These are phyloP conservation scores for Melastoma candidum DNA, from an alignment of 441 rosid genomes.

Conservation along the genomic window DNA sequence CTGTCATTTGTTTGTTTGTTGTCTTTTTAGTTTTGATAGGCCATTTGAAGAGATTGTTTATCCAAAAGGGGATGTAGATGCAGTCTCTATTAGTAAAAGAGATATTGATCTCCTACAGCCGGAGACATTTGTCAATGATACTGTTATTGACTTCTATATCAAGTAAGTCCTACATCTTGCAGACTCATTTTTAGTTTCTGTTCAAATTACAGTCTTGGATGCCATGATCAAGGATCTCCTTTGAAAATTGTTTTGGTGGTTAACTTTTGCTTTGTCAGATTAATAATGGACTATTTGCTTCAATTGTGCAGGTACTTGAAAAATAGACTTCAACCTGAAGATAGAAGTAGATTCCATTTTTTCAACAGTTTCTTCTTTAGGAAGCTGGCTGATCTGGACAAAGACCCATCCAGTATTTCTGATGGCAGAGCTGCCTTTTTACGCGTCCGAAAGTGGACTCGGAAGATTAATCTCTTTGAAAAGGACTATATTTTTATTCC, in stretches of 20 bases:
- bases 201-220: neutral
- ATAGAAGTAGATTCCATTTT: constrained; percentile 59
- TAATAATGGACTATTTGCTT: constrained; percentile 10
- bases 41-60: constrained; percentile 59
- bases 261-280: constrained; percentile 1
- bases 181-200: neutral
- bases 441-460: constrained; percentile 91
- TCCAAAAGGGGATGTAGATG: constrained; percentile 17
- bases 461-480: constrained; percentile 61
- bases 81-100: constrained; percentile 39
- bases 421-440: constrained; percentile 67
- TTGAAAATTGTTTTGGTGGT: neutral
- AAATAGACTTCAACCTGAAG: constrained; percentile 42
- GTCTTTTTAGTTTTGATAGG: constrained; percentile 60
- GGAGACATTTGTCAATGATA: constrained; percentile 73
- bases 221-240: constrained; percentile 1
- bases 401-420: constrained; percentile 41
- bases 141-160: constrained; percentile 83
- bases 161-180: constrained; percentile 31
- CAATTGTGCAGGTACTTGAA: constrained; percentile 48
- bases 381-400: constrained; percentile 82
- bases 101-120: constrained; percentile 76
- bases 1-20: neutral
- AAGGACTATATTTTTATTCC: constrained; percentile 91
- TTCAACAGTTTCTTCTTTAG: constrained; percentile 88